Evolutionary conservation across 1,284 basidiomycete species (phyloP), one percentile per base, ranked within the genome.

Genomic region (Tremellales sp.): DNA sequence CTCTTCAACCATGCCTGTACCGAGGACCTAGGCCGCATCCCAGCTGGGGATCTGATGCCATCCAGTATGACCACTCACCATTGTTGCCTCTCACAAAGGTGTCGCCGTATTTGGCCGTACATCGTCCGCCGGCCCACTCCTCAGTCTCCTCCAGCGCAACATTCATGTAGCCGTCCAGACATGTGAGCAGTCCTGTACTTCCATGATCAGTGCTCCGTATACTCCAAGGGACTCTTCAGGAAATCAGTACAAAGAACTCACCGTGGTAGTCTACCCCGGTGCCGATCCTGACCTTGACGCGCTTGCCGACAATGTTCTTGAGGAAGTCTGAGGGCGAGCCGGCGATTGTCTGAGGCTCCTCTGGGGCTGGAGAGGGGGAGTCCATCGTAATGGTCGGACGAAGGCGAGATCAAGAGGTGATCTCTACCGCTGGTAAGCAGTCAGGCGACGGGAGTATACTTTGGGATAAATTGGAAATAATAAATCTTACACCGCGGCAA

Each of bases 81-180:
- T 97, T 97, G 74, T 97, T 97, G 27, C 94, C 94, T 46, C 94
- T 78, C 57, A 97, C 87, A 73, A 97, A 97, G 25, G 92, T 86
- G 72, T 97, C 92, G 1, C 93, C 92, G 62, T 93, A 97, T 52
- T 79, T 79, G 67, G 92, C 94, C 32, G 88, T 93, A 45, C 87
- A 79, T 27, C 76, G 70, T 9, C 92, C 93, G 58, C 87, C 86
- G 12, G 95, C 88, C 71, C 89, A 85, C 74, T 98, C 94, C 71
- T 93, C 87, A 1, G 93, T 97, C 69, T 97, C 86, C 74, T 98
- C 94, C 38, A 98, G 76, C 4, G 92, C 94, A 47, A 98, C 97
- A 75, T 98, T 98, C 95, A 98, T 92, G 71, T 91, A 92, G 0
- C 93, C 95, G 71, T 98, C 95, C 19, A 98, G 79, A 69, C 95